These are phyloP conservation scores for Erysimum cheiri DNA, from an alignment of 441 rosid genomes.

Conservation along the genomic window DNA sequence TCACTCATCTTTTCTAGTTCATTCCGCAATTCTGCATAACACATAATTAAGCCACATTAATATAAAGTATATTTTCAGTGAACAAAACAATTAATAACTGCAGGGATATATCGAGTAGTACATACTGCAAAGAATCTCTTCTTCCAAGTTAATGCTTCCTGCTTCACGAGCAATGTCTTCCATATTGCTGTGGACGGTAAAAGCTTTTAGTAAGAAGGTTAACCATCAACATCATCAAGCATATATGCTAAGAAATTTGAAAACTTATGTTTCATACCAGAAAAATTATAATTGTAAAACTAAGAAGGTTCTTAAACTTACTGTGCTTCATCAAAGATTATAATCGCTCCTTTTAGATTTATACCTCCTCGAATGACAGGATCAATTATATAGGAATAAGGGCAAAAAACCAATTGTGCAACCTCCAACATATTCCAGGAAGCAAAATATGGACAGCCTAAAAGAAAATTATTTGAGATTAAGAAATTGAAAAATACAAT, in stretches of 20 bases:
- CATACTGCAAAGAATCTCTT: constrained; percentile 84
- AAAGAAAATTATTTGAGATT: constrained; percentile 29
- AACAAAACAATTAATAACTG: constrained; percentile 26
- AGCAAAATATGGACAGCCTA: constrained; percentile 97
- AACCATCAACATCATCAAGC: constrained; percentile 16
- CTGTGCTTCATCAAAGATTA: constrained; percentile 99
- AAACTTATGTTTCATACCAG: constrained; percentile 23
- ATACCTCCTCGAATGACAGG: constrained; percentile 93
- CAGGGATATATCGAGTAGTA: constrained; percentile 28
- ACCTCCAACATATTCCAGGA: constrained; percentile 81
- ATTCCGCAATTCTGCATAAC: constrained; percentile 69
- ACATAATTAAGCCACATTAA: constrained; percentile 44
- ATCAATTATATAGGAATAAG: constrained; percentile 85
- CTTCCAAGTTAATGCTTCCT: constrained; percentile 90
- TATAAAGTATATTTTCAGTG: constrained; percentile 28
- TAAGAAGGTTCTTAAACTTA: constrained; percentile 50
- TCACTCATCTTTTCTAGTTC: constrained; percentile 70
- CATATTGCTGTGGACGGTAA: constrained; percentile 68
- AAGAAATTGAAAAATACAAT: constrained; percentile 24
- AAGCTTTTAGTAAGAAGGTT: constrained; percentile 30
- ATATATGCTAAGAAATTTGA: background rate
- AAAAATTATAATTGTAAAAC: background rate
- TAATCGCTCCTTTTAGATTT: constrained; percentile 80
- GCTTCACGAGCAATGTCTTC: constrained; percentile 98
- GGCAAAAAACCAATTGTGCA: constrained; percentile 91